Percentiles rank a stretch among this genome's conserved stretches.
phyloP scores from a whole-genome alignment of 1,284 basidiomycete species.

The Athelia psychrophila region DNA sequence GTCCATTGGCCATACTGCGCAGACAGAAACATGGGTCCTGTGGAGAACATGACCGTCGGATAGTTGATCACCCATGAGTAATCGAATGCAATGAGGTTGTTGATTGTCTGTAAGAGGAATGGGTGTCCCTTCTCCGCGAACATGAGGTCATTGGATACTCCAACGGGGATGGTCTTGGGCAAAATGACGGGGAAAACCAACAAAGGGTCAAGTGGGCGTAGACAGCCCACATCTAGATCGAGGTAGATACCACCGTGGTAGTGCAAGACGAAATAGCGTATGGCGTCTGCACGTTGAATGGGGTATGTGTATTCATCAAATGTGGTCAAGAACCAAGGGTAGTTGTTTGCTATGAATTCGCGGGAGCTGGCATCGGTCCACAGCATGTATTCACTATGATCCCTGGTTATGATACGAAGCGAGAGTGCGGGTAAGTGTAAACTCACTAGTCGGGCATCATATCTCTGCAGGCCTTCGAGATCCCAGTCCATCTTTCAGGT shows the following conservation, averaged over 20 bases:
- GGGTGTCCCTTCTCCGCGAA: slow-evolving; percentile 85
- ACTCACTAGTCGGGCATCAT: slow-evolving; percentile 96
- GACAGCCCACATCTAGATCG: slow-evolving; percentile 96
- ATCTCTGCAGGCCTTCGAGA: slow-evolving; percentile 79
- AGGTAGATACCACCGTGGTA: slow-evolving; percentile 96
- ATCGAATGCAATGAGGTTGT: slow-evolving; percentile 91
- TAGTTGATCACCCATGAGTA: slow-evolving; percentile 94
- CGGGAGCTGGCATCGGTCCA: slow-evolving; percentile 95
- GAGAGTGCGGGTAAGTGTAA: slow-evolving; percentile 6
- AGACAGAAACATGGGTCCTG: slow-evolving; percentile 92
- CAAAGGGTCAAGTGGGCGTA: slow-evolving; percentile 87
- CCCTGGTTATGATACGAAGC: slow-evolving; percentile 13
- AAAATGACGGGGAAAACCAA: slow-evolving; percentile 88
- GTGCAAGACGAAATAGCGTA: slow-evolving; percentile 97
- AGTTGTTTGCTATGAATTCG: slow-evolving; percentile 86
- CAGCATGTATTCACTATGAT: slow-evolving; percentile 85
- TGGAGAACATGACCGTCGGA: slow-evolving; percentile 99
- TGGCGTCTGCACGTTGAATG: slow-evolving; percentile 96
- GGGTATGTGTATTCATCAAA: slow-evolving; percentile 92
- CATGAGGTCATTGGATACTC: slow-evolving; percentile 97
- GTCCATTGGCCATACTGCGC: slow-evolving; percentile 84
- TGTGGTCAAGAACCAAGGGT: slow-evolving; percentile 90
- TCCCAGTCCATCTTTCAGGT: slow-evolving; percentile 79
- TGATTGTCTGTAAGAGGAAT: slow-evolving; percentile 91
- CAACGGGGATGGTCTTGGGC: slow-evolving; percentile 94